Evolutionary conservation across 495 filamentous ascomycete genomes (phyloP).

Genomic region (Parmelia sp.): DNA sequence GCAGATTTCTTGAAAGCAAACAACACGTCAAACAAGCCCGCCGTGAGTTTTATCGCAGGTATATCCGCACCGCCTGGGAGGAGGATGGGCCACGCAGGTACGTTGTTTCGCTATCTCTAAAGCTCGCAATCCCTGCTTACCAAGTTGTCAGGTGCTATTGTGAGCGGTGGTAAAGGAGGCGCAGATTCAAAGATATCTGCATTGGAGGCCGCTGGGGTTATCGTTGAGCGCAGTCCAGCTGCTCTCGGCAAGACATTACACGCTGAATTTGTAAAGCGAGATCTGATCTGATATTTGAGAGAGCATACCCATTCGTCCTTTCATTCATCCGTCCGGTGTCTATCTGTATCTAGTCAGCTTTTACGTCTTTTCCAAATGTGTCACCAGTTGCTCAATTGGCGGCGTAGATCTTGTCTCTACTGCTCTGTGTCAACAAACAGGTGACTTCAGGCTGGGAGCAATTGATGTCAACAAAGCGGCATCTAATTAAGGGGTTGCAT

Average conservation of each 20-base stretch:
- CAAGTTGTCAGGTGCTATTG: constrained; percentile 64
- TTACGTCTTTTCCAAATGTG: constrained; percentile 2
- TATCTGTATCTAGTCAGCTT: background rate
- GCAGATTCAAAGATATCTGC: constrained; percentile 96
- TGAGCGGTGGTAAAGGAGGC: constrained; percentile 93
- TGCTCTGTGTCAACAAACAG: background rate
- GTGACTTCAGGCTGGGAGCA: no score
- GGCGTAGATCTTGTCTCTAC: background rate
- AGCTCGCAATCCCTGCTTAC: constrained; percentile 16
- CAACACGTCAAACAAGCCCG: constrained; percentile 90
- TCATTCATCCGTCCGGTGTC: background rate
- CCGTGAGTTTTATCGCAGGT: constrained; percentile 96
- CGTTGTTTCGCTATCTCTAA: constrained; percentile 14
- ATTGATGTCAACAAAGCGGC: background rate
- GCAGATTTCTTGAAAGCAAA: constrained; percentile 89
- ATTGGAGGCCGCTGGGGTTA: constrained; percentile 84
- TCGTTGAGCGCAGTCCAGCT: constrained; percentile 94
- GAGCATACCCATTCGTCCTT: constrained; percentile 7
- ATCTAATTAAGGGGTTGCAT: background rate
- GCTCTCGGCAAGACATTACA: constrained; percentile 84
- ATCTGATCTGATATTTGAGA: constrained; percentile 66
- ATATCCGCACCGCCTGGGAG: constrained; percentile 94
- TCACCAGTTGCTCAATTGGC: background rate
- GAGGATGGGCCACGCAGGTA: constrained; percentile 95
- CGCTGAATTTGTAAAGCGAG: constrained; percentile 90